Conservation (phyloP, 352 stramenopile genomes). For the Pythium sukuiense region DNA sequence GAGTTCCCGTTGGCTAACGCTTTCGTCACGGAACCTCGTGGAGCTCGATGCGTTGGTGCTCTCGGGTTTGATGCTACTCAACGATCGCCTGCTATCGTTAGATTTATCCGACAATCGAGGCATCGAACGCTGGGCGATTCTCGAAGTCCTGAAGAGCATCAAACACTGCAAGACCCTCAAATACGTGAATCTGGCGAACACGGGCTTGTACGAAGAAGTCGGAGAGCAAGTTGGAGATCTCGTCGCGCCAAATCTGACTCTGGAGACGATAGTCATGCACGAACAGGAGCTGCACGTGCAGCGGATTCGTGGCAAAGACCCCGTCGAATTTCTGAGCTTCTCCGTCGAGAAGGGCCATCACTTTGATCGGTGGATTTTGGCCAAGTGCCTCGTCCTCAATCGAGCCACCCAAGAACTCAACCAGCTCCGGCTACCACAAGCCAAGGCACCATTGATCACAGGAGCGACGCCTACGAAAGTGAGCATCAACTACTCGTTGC, state of each 20-base stretch:
- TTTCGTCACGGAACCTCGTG: slow-evolving; percentile 37
- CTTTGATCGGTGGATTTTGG: slow-evolving; percentile 68
- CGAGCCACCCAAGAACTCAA: slow-evolving; percentile 63
- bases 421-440: slow-evolving; percentile 37
- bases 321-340: slow-evolving; percentile 34
- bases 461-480: slow-evolving; percentile 28
- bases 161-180: slow-evolving; percentile 50
- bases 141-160: slow-evolving; percentile 59
- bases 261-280: slow-evolving; percentile 65
- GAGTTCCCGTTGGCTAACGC: slow-evolving; percentile 54
- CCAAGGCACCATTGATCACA: slow-evolving; percentile 13
- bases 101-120: slow-evolving; percentile 60
- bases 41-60: slow-evolving; percentile 71
- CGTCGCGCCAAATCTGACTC: slow-evolving; percentile 54
- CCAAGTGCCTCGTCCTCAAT: slow-evolving; percentile 68
- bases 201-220: slow-evolving; percentile 58
- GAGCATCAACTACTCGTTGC: slow-evolving; percentile 50
- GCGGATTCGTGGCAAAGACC: slow-evolving; percentile 46
- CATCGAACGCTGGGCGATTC: slow-evolving; percentile 50
- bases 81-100: slow-evolving; percentile 54
- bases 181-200: slow-evolving; percentile 54
- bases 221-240: slow-evolving; percentile 60
- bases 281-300: slow-evolving; percentile 42
- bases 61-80: slow-evolving; percentile 54
- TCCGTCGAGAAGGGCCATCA: slow-evolving; percentile 35